Percentiles rank a stretch among this genome's conserved stretches.
Conservation (phyloP, 805 yeast species). For the Lipomyces japonicus region DNA sequence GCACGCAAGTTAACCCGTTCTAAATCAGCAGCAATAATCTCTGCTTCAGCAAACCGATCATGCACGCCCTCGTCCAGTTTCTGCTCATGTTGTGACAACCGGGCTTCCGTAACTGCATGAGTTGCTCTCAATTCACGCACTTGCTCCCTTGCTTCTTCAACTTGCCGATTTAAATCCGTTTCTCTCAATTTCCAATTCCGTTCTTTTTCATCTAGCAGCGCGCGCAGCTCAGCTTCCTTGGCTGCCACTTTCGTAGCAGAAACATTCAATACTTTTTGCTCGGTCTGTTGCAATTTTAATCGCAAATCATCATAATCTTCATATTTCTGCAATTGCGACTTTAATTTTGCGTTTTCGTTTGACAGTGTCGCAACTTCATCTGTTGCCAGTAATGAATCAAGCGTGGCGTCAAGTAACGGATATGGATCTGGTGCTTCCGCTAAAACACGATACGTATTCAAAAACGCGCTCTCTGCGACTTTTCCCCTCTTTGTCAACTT, state of each 20-base stretch:
- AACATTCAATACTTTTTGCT: slow-evolving; percentile 56
- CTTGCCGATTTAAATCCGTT: slow-evolving; percentile 48
- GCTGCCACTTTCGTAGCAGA: slow-evolving; percentile 55
- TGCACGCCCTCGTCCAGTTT: slow-evolving; percentile 27
- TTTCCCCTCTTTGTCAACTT: slow-evolving; percentile 72
- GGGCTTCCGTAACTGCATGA: slow-evolving; percentile 61
- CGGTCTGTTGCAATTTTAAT: slow-evolving; percentile 55
- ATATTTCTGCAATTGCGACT: slow-evolving; percentile 55
- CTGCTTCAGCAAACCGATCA: slow-evolving; percentile 45
- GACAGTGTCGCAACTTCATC: slow-evolving; percentile 52
- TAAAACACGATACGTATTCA: slow-evolving; percentile 67
- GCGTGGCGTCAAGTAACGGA: slow-evolving; percentile 67
- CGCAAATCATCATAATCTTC: slow-evolving; percentile 80
- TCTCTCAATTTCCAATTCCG: slow-evolving; percentile 63
- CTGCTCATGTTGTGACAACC: slow-evolving; percentile 37
- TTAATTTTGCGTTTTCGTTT: slow-evolving; percentile 45
- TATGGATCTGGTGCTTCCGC: slow-evolving; percentile 93
- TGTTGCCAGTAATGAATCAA: slow-evolving; percentile 57
- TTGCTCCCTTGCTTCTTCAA: slow-evolving; percentile 51
- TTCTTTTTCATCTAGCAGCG: slow-evolving; percentile 69
- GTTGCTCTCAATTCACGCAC: slow-evolving; percentile 62
- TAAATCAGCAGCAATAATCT: slow-evolving; percentile 67
- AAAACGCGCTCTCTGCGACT: slow-evolving; percentile 65
- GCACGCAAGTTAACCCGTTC: slow-evolving; percentile 66
- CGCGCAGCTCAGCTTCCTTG: slow-evolving; percentile 68